Conservation (phyloP, 257 asterid genomes). For the Fraxinus americana region DNA sequence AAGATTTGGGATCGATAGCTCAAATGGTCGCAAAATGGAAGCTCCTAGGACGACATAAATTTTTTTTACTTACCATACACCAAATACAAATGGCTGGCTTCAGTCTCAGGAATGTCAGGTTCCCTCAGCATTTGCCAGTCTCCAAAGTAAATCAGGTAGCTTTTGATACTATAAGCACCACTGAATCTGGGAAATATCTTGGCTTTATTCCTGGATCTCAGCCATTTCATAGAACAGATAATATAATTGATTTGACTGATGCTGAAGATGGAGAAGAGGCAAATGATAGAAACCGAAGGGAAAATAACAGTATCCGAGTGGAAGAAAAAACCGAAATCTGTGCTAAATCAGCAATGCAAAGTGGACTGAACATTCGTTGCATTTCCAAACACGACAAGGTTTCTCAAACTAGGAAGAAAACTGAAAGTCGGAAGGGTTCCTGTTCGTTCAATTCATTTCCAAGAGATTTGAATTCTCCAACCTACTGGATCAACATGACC, state of each 20-base stretch:
- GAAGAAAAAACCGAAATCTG: constrained; percentile 19
- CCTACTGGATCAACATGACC: neutral
- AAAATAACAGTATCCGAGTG: neutral
- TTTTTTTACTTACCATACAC: neutral
- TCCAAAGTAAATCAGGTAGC: neutral
- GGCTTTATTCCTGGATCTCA: constrained; percentile 29
- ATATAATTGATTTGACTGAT: constrained; percentile 24
- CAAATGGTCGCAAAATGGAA: constrained; percentile 57
- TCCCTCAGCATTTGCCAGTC: constrained; percentile 19
- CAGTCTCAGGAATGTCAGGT: constrained; percentile 16
- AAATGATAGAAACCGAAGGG: neutral
- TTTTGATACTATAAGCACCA: neutral
- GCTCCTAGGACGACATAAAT: constrained; percentile 33
- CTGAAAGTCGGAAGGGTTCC: neutral
- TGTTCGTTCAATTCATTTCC: constrained; percentile 3
- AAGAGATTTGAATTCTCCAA: constrained; percentile 4
- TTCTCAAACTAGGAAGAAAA: neutral
- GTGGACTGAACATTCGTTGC: neutral
- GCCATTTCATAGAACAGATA: constrained; percentile 26
- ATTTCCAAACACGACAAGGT: neutral
- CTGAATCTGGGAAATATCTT: constrained; percentile 22
- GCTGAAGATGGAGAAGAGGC: constrained; percentile 28
- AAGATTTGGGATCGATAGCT: constrained; percentile 75
- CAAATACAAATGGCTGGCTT: neutral
- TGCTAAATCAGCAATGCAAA: neutral